Evolutionary conservation across 2,329 filamentous ascomycete species (phyloP), one percentile per base, ranked within the genome.

Genomic region (Tolypocladium sp.): DNA sequence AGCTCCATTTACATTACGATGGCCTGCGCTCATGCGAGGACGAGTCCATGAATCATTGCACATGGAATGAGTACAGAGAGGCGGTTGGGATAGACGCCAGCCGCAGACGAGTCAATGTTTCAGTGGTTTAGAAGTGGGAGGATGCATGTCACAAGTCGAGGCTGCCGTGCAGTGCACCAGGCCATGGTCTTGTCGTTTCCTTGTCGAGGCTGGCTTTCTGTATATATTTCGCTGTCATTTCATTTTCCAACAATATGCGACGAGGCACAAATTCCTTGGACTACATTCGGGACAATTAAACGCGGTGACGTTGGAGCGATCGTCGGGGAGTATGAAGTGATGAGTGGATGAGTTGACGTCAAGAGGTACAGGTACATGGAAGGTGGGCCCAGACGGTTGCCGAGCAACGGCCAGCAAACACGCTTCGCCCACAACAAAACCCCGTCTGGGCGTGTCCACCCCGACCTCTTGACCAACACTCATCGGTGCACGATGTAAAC

Each of bases 401-500:
- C 62, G 56, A 63, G 60, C 63, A 63, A 64, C 63, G 15, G 12
- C 2, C 25, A 5, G 22, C 41, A 44, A 57, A 57, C 56, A 49
- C 35, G 44, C 8, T 44, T 40, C 15, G 25, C 55, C 51, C 56
- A 63, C 57, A 63, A 63, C 61, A 63, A 63, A 60, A 58, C 30
- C 30, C 9, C 49, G 4, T 52, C 17, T 30, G 27, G 46, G 27
- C 46, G 17, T 52, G 49, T 22, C 49, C 20, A 35, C 12, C 17
- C 49, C 30, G 30, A 52, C 30, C 12, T 22, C 20, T 15, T 5
- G 17, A 35, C 27, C 49, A 20, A 22, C 15, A 22, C 30, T 52
- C 49, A 10, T 52, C 46, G 30, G n/a, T 35, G 17, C 17, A n/a
- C 49, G 20, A 71, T 71, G 68, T 64, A 59, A 65, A 65, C 57